Evolutionary conservation across 208 protist species (phyloP).

Genomic region (Crithidia expoeki): DNA sequence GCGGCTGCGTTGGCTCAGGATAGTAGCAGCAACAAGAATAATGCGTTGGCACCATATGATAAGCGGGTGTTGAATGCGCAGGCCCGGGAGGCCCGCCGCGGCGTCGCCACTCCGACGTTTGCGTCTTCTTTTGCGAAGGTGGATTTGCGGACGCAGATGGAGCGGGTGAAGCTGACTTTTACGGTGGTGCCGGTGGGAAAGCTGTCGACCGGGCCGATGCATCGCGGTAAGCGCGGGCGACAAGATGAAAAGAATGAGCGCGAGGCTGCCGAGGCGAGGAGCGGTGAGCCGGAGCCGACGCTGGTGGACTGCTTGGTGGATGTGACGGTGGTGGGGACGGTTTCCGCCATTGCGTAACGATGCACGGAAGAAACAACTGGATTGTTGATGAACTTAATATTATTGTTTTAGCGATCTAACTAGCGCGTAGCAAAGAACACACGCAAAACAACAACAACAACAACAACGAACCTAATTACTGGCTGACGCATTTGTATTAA

Average conservation of each 20-base stretch:
- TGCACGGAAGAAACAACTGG: neutral
- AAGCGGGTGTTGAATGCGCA: constrained; percentile 42
- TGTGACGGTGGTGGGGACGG: constrained; percentile 44
- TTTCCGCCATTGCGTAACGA: constrained; percentile 32
- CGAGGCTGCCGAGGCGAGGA: constrained; percentile 3
- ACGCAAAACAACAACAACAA: constrained; percentile 8
- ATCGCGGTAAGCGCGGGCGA: constrained; percentile 5
- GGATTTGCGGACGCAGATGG: constrained; percentile 61
- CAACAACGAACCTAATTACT: neutral
- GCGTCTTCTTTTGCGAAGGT: constrained; percentile 42
- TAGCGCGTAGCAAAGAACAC: neutral
- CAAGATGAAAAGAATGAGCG: neutral
- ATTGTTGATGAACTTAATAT: neutral
- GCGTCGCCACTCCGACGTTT: constrained; percentile 14
- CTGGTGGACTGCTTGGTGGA: constrained; percentile 29
- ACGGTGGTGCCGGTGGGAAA: constrained; percentile 51
- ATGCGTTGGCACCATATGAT: constrained; percentile 28
- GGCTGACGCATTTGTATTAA: neutral
- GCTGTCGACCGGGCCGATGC: neutral
- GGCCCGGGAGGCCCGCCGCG: constrained; percentile 29
- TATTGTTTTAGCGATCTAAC: neutral
- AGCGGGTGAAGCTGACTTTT: constrained; percentile 59
- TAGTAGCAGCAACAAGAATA: neutral
- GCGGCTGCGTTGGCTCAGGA: neutral
- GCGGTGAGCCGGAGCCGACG: neutral